Conservation (phyloP, 345 rosid species). For the Brassica carinata region DNA sequence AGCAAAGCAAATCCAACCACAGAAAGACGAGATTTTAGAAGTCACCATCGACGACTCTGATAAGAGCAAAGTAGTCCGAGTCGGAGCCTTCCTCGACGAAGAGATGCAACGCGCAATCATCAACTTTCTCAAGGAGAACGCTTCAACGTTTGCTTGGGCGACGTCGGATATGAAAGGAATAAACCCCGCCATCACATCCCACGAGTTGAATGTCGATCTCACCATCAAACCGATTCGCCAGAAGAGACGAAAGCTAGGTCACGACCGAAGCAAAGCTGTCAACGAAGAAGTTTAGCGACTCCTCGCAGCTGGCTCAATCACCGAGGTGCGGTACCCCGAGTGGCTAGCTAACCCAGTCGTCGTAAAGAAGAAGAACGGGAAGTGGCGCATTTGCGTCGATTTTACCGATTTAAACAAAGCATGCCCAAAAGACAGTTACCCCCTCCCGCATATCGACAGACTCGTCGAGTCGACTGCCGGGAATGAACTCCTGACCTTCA, state of each 20-base stretch:
- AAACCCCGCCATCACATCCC: background rate
- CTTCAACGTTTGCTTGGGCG: background rate
- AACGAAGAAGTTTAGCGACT: background rate
- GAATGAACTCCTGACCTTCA: background rate
- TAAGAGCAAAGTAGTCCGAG: no score
- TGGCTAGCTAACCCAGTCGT: background rate
- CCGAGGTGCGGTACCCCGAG: background rate
- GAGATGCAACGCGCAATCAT: background rate
- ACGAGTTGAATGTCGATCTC: background rate
- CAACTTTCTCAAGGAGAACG: background rate
- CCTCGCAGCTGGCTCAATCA: background rate
- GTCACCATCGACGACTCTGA: no score
- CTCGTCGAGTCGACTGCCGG: background rate
- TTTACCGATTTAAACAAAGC: background rate
- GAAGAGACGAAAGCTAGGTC: background rate
- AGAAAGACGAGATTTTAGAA: no score
- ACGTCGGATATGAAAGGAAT: background rate
- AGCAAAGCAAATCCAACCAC: no score
- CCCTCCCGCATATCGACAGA: background rate
- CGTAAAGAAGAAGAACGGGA: background rate
- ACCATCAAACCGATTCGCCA: background rate
- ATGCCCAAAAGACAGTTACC: background rate
- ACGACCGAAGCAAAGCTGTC: background rate
- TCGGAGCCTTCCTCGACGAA: background rate
- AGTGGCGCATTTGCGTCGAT: background rate